phyloP scores from a whole-genome alignment of 2,329 filamentous ascomycete species.

The Gremmenia infestans region DNA sequence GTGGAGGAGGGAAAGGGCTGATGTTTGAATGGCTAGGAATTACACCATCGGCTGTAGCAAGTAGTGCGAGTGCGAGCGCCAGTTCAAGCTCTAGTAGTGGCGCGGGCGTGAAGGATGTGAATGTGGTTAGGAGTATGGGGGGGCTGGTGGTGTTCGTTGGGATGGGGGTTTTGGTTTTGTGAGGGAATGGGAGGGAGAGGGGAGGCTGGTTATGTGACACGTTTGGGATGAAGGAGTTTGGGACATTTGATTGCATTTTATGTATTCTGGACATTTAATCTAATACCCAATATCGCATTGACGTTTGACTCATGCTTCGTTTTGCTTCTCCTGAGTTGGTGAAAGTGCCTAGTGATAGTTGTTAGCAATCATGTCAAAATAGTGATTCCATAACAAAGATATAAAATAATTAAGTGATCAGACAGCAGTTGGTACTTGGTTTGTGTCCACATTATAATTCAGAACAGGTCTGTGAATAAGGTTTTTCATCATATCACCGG shows the following conservation, averaged over 20 bases:
- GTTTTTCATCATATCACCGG: conserved; percentile 61
- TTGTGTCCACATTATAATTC: conserved; percentile 64
- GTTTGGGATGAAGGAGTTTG: not conserved
- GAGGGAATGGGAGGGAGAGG: not conserved
- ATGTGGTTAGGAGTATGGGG: conserved; percentile 1
- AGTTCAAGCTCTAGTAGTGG: conserved; percentile 10
- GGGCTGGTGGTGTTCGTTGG: conserved; percentile 6
- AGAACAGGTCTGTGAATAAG: conserved; percentile 81
- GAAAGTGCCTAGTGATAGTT: not conserved
- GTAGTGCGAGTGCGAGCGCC: conserved; percentile 1
- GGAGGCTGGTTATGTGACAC: not conserved
- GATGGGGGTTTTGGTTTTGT: conserved; percentile 6
- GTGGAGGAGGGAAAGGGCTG: not conserved
- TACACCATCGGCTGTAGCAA: not conserved
- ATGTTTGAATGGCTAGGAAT: not conserved
- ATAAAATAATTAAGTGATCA: conserved; percentile 41
- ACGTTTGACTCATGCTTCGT: not conserved
- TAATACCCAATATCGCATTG: not conserved
- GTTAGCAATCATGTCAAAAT: not conserved
- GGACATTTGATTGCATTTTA: not conserved
- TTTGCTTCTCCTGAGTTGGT: not conserved
- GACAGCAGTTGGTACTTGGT: conserved; percentile 76
- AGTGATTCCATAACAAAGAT: not conserved
- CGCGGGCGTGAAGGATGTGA: not conserved
- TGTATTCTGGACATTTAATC: not conserved